These are phyloP conservation scores for Euphorbia schlechtendalii DNA, from an alignment of 441 rosid genomes.

Conservation along the genomic window DNA sequence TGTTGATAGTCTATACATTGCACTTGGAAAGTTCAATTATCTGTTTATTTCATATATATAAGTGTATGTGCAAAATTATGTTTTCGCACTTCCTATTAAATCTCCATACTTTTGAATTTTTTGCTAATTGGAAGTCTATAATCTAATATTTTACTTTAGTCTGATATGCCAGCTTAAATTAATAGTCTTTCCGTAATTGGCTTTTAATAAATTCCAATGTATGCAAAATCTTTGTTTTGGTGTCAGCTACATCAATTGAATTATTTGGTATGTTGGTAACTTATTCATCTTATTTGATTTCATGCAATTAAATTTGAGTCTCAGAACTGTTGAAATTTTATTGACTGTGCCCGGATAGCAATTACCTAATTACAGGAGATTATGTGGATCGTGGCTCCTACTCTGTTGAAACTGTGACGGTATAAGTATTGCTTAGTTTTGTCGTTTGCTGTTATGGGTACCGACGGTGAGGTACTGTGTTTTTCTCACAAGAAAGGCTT, in stretches of 20 bases:
- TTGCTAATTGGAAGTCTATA: neutral
- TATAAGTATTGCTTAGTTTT: too few relatives aligned
- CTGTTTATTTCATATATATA: neutral
- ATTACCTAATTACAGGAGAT: too few relatives aligned
- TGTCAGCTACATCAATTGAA: neutral
- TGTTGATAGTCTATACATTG: neutral
- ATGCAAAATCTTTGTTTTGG: too few relatives aligned
- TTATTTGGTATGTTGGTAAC: neutral
- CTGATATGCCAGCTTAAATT: too few relatives aligned
- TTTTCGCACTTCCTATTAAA: neutral
- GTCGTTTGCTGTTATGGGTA: neutral
- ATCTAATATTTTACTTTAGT: too few relatives aligned
- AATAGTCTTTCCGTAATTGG: too few relatives aligned
- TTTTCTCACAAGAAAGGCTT: too few relatives aligned
- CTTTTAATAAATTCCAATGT: neutral
- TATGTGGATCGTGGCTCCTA: too few relatives aligned
- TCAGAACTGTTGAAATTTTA: neutral
- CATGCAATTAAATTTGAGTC: neutral
- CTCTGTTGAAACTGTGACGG: too few relatives aligned
- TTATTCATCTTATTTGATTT: neutral
- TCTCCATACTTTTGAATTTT: neutral
- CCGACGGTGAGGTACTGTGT: neutral
- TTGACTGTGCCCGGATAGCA: conserved; percentile 70
- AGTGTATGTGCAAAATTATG: neutral
- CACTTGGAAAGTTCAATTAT: neutral